Percentiles rank a stretch among this genome's conserved stretches.
These are phyloP conservation scores for Beta vulgaris DNA, from an alignment of 148 eudicot species.

Conservation along the genomic window DNA sequence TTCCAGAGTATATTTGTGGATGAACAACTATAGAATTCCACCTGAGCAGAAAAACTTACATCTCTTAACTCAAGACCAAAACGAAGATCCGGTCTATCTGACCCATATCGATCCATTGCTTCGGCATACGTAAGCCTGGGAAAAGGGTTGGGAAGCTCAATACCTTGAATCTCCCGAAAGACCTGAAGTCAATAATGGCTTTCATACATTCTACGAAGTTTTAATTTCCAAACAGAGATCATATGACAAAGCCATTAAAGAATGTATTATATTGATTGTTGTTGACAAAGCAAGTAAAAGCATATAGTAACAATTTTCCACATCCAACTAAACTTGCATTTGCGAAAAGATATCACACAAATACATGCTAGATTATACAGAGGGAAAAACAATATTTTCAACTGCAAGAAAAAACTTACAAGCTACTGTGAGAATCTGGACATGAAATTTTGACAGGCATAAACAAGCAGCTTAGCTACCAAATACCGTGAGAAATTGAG, in stretches of 20 bases:
- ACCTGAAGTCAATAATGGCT: conserved; percentile 52
- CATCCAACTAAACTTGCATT: background rate
- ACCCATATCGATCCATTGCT: conserved; percentile 91
- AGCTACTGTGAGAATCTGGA: background rate
- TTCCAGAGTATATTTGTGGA: background rate
- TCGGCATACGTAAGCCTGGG: conserved; percentile 94
- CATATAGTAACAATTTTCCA: background rate
- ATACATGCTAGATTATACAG: background rate
- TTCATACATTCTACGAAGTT: conserved; percentile 9
- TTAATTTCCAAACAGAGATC: background rate
- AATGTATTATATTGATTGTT: background rate
- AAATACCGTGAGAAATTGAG: background rate
- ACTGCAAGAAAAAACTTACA: background rate
- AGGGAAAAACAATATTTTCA: background rate
- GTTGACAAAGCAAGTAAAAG: background rate
- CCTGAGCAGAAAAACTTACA: conserved; percentile 39
- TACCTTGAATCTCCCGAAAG: conserved; percentile 83
- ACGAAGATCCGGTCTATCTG: conserved; percentile 94
- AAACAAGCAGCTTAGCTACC: conserved; percentile 11
- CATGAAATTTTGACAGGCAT: background rate
- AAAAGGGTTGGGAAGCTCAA: conserved; percentile 85
- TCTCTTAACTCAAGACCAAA: conserved; percentile 90
- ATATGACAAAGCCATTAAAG: background rate
- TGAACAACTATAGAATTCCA: background rate
- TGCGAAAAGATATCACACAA: background rate